These are phyloP conservation scores for Ophiostoma piceae DNA, from an alignment of 2,329 filamentous ascomycete species.

Conservation along the genomic window DNA sequence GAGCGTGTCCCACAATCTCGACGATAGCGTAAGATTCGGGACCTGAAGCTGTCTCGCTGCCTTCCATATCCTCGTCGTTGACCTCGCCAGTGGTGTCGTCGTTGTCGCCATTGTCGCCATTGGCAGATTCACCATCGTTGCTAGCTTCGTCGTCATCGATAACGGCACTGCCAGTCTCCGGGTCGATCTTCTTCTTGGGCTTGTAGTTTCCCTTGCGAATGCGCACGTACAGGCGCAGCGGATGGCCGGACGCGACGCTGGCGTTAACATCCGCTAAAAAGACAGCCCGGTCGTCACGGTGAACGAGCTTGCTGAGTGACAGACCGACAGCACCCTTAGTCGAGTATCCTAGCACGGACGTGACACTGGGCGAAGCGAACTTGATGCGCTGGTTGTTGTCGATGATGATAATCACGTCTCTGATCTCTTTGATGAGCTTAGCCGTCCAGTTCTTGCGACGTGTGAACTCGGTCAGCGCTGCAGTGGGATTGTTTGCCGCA, in stretches of 20 bases:
- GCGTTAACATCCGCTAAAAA: conserved; percentile 86
- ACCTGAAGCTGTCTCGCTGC: conserved; percentile 31
- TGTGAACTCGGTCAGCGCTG: conserved; percentile 51
- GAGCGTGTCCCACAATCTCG: conserved; percentile 87
- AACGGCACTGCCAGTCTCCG: not conserved
- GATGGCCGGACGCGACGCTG: conserved; percentile 73
- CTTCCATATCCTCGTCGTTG: conserved; percentile 53
- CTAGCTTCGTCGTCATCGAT: not conserved
- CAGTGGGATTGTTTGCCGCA: not conserved
- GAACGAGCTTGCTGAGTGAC: conserved; percentile 76
- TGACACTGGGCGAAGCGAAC: conserved; percentile 77
- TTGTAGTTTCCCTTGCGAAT: conserved; percentile 34
- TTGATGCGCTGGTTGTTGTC: conserved; percentile 77
- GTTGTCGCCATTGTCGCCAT: not conserved
- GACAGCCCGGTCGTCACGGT: conserved; percentile 75
- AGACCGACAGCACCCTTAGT: conserved; percentile 64
- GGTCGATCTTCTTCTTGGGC: not conserved
- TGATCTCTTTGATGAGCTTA: conserved; percentile 81
- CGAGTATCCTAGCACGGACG: conserved; percentile 68
- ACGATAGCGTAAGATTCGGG: conserved; percentile 74
- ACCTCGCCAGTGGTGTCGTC: not conserved
- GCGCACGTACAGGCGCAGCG: conserved; percentile 77
- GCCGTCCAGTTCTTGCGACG: conserved; percentile 74
- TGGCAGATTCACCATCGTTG: not conserved
- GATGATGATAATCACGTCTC: conserved; percentile 82